phyloP scores from a whole-genome alignment of 2,329 filamentous ascomycete genomes.

The Arthrobotrys iridis region DNA sequence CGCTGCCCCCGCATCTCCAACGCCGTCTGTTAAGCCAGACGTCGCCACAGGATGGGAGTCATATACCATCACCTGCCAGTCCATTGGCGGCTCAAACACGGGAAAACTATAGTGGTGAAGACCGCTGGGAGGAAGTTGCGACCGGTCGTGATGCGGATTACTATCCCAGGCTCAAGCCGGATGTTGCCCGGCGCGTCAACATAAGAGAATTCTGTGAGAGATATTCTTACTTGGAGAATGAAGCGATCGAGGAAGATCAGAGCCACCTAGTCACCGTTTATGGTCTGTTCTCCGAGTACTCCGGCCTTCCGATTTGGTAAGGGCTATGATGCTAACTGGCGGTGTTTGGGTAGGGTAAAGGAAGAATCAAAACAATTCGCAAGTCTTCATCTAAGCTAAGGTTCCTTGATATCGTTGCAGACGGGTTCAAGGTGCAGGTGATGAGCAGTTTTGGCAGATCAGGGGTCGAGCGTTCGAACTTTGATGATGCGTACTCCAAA shows the following conservation, averaged over 20 bases:
- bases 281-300: slow-evolving; percentile 29
- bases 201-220: slow-evolving; percentile 56
- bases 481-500: slow-evolving; percentile 10
- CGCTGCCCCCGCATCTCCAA: not conserved
- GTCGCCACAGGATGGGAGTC: not conserved
- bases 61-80: slow-evolving; percentile 14
- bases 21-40: slow-evolving; percentile 12
- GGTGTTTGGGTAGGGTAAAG: slow-evolving; percentile 63
- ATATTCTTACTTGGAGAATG: slow-evolving; percentile 61
- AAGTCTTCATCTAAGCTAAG: slow-evolving; percentile 78
- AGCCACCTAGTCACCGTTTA: slow-evolving; percentile 56
- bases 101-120: slow-evolving; percentile 56
- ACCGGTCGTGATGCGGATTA: slow-evolving; percentile 64
- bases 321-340: slow-evolving; percentile 37
- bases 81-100: slow-evolving; percentile 20
- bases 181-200: slow-evolving; percentile 60
- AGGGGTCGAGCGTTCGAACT: not conserved
- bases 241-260: slow-evolving; percentile 57
- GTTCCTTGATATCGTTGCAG: slow-evolving; percentile 82
- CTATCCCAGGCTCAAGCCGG: slow-evolving; percentile 67
- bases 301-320: not conserved
- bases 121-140: slow-evolving; percentile 69
- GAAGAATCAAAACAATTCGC: slow-evolving; percentile 78
- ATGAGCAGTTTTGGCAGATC: slow-evolving; percentile 74
- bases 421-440: slow-evolving; percentile 77